Evolutionary conservation across 495 filamentous ascomycete genomes (phyloP).

Genomic region (Penicillium silybi): DNA sequence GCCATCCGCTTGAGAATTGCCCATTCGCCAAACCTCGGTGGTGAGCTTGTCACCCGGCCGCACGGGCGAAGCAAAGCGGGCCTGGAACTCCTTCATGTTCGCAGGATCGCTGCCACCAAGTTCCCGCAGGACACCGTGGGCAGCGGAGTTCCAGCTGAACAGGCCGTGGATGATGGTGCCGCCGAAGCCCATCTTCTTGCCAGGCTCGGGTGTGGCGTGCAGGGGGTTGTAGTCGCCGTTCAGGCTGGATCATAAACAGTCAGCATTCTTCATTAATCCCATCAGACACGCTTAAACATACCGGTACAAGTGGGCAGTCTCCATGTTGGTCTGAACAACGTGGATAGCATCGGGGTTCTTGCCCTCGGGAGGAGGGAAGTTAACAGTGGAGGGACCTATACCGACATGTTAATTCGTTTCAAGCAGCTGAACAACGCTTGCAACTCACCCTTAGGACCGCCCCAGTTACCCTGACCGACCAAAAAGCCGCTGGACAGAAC

Average conservation of each 20-base stretch:
- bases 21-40: constrained; percentile 48
- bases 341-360: constrained; percentile 72
- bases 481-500: constrained; percentile 69
- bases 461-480: constrained; percentile 83
- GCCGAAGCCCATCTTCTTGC: constrained; percentile 84
- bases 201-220: constrained; percentile 78
- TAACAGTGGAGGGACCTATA: constrained; percentile 63
- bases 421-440: neutral
- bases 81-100: constrained; percentile 82
- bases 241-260: constrained; percentile 37
- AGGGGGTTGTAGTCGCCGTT: constrained; percentile 93
- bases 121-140: constrained; percentile 68
- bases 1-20: constrained; percentile 54
- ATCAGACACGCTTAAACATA: constrained; percentile 13
- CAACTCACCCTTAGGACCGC: constrained; percentile 73
- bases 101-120: constrained; percentile 72
- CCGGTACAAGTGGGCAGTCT: constrained; percentile 73
- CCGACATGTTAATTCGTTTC: neutral
- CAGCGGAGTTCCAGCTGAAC: constrained; percentile 76
- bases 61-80: constrained; percentile 80
- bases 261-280: neutral
- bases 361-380: constrained; percentile 67
- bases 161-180: constrained; percentile 86
- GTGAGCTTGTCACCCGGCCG: constrained; percentile 59
- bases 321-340: constrained; percentile 59